A percentile compares a stretch with the other conserved stretches of the same genome.
Evolutionary conservation across 768 basidiomycete genomes (phyloP).

Genomic region (Hericium erinaceus): DNA sequence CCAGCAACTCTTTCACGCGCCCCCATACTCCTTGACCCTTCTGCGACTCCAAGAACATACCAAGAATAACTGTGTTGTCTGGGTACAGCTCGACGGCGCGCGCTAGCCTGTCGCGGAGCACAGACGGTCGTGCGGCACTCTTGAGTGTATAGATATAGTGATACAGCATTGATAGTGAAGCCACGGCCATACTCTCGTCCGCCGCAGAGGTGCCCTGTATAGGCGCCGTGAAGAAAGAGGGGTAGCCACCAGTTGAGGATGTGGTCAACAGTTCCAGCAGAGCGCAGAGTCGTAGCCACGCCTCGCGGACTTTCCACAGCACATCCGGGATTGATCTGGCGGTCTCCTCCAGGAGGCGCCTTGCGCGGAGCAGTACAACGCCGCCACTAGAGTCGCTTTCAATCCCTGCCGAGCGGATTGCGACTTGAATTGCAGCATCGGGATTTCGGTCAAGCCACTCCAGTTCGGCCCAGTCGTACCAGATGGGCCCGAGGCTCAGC

Average conservation of each 20-base stretch:
- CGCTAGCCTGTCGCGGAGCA: constrained; percentile 49
- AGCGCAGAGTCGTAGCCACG: constrained; percentile 57
- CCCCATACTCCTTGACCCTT: constrained; percentile 77
- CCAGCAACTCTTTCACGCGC: constrained; percentile 46
- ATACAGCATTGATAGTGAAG: constrained; percentile 52
- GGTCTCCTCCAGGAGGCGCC: constrained; percentile 49
- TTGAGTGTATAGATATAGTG: constrained; percentile 45
- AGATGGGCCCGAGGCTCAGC: constrained; percentile 38
- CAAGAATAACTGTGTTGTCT: constrained; percentile 62
- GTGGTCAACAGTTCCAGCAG: constrained; percentile 52
- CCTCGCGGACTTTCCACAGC: constrained; percentile 49
- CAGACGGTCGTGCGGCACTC: constrained; percentile 45
- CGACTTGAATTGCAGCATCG: constrained; percentile 42
- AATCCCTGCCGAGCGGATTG: constrained; percentile 45
- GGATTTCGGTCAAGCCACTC: constrained; percentile 59
- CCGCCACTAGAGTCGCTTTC: constrained; percentile 35
- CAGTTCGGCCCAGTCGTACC: constrained; percentile 83
- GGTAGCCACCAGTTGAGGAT: constrained; percentile 25
- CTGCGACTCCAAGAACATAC: constrained; percentile 68
- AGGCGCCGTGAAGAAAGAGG: constrained; percentile 24
- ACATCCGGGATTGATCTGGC: constrained; percentile 16
- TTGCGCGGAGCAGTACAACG: constrained; percentile 52
- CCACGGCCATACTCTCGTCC: constrained; percentile 50
- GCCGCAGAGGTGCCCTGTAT: constrained; percentile 13
- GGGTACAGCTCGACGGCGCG: constrained; percentile 50